Base-by-base conservation (phyloP, 164 flowering plant species). In the Vitis cinerea region DNA sequence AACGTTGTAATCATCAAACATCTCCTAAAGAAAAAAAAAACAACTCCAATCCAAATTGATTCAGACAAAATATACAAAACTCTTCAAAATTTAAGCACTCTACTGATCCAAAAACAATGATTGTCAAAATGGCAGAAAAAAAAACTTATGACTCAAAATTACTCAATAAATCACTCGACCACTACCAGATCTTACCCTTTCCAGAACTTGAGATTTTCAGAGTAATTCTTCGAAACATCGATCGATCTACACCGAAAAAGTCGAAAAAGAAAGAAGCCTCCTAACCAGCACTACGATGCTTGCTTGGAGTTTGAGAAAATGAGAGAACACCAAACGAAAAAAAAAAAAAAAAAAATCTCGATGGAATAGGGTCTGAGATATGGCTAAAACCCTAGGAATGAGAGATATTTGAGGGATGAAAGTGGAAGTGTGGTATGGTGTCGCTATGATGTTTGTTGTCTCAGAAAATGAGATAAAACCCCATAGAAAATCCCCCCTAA, bases 281-380 rank as follows among this genome's bases (percentile, higher is more conserved):
- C 14, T 10, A n/a, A 47, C 3, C 19, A 9, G 1, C 30, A 62
- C 44, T 61, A 69, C 30, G 19, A 23, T 19, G 49, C 8, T 61
- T 54, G 74, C 64, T 59, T 61, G 74, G 67, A 66, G 12, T 50
- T 51, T 48, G 51, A 62, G 71, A 72, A 61, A 70, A 64, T 59
- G 61, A 16, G 51, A 19, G 6, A 31, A 31, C 4, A 31, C 4
- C 44, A 31, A 31, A 31, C 44, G 44, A 0, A 31, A 31, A 31
- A 31, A 0, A 31, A 5, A n/a, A 31, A 3, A 31, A 31, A 31
- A 31, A 31, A 19, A 19, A 1, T 31, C 4, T 31, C 44, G 1
- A 6, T 31, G 44, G 44, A 31, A 6, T 31, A 31, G 23, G 23
- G 23, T 19, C 0, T 19, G 23, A 31, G 44, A 31, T 31, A 0